Conservation (phyloP, 2,329 filamentous ascomycete species). For the Colletotrichum lentis region DNA sequence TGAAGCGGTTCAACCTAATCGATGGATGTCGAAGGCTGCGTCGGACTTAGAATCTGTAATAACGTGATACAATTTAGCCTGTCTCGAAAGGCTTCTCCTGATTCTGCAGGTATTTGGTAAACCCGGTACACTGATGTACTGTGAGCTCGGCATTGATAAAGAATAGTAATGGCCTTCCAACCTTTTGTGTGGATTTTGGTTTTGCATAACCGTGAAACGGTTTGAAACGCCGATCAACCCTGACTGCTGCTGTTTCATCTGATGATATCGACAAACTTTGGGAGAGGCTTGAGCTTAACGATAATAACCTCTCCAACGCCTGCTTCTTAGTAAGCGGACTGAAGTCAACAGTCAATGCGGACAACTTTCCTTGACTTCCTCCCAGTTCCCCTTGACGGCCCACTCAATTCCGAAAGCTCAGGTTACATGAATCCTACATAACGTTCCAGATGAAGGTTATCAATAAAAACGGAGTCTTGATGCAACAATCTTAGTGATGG, state of each 20-base stretch:
- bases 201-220: constrained; percentile 21
- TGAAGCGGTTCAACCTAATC: too few relatives aligned
- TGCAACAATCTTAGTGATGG: too few relatives aligned
- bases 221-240: constrained; percentile 20
- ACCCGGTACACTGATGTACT: too few relatives aligned
- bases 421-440: too few relatives aligned
- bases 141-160: not conserved
- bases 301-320: not conserved
- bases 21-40: not conserved
- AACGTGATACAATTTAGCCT: not conserved
- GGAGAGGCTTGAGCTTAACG: not conserved
- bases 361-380: too few relatives aligned
- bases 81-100: not conserved
- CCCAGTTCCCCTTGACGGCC: too few relatives aligned
- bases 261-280: not conserved
- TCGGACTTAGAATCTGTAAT: not conserved
- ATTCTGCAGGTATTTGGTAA: too few relatives aligned
- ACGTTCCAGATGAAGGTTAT: too few relatives aligned
- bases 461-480: too few relatives aligned
- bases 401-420: too few relatives aligned
- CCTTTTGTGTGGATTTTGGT: not conserved
- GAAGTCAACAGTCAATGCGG: not conserved
- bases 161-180: not conserved
- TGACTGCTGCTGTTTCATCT: constrained; percentile 23
- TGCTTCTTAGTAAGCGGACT: not conserved